Evolutionary conservation across 2,329 filamentous ascomycete species (phyloP).

Genomic region (Hymenotorrendiella dingleyae): DNA sequence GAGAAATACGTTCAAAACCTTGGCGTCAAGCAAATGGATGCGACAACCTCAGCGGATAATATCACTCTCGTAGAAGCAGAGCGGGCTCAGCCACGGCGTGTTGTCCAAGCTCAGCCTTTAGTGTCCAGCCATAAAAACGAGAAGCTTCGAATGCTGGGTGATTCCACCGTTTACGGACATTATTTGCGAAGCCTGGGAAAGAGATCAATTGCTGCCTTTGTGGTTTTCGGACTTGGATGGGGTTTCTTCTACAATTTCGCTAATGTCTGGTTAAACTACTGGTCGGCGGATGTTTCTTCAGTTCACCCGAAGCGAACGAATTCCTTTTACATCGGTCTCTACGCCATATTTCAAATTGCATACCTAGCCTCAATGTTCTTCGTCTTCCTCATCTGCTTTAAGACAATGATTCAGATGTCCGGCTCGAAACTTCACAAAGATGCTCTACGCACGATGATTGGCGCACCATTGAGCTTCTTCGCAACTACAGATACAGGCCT

Average conservation of each 20-base stretch:
- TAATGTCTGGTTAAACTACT: slow-evolving; percentile 4
- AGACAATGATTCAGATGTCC: background rate
- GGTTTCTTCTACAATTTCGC: slow-evolving; percentile 8
- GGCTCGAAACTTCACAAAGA: slow-evolving; percentile 5
- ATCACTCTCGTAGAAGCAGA: background rate
- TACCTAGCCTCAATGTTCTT: background rate
- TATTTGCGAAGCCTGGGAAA: slow-evolving; percentile 13
- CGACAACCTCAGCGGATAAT: background rate
- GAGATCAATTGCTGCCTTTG: background rate
- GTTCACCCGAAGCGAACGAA: slow-evolving; percentile 1
- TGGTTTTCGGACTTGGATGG: slow-evolving; percentile 2
- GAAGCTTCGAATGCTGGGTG: slow-evolving; percentile 10
- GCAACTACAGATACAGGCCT: slow-evolving; percentile 35
- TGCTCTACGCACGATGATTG: slow-evolving; percentile 36
- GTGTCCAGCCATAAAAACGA: background rate
- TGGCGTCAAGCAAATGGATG: slow-evolving; percentile 21
- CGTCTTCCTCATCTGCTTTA: slow-evolving; percentile 29
- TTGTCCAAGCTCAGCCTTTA: background rate
- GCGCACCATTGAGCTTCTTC: slow-evolving; percentile 44
- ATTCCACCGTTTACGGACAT: slow-evolving; percentile 18
- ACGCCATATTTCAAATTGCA: slow-evolving; percentile 3
- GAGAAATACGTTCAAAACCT: slow-evolving; percentile 26
- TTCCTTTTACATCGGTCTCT: slow-evolving; percentile 11
- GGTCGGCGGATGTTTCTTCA: slow-evolving; percentile 2
- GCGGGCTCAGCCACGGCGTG: background rate